phyloP scores from a whole-genome alignment of 1,139 yeast species.

The Blastobotrys buckinghamii region DNA sequence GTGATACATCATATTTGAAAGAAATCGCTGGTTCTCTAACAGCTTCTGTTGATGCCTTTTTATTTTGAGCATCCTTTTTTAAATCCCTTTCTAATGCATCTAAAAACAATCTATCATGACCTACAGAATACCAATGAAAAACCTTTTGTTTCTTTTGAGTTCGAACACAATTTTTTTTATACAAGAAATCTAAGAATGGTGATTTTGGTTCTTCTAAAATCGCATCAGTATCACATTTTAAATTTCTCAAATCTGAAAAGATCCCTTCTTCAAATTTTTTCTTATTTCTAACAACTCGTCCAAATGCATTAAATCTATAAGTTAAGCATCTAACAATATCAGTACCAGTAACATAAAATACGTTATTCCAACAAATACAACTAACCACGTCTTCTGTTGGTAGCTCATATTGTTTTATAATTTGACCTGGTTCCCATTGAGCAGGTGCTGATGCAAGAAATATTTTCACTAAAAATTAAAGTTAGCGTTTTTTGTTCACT shows the following conservation, averaged over 20 bases:
- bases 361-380: constrained; percentile 88
- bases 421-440: constrained; percentile 86
- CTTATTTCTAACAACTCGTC: constrained; percentile 74
- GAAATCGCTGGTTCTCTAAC: constrained; percentile 40
- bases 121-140: constrained; percentile 94
- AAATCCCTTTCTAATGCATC: constrained; percentile 93
- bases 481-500: neutral
- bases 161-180: constrained; percentile 79
- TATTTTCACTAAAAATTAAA: constrained; percentile 40
- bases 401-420: constrained; percentile 75
- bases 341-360: constrained; percentile 90
- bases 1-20: constrained; percentile 33
- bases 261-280: constrained; percentile 97
- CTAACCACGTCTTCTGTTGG: constrained; percentile 87
- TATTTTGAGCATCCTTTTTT: constrained; percentile 54
- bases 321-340: constrained; percentile 91
- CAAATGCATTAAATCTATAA: constrained; percentile 85
- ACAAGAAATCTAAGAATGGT: constrained; percentile 74
- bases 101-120: constrained; percentile 86
- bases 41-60: constrained; percentile 36
- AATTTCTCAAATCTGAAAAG: constrained; percentile 80
- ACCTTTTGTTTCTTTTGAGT: constrained; percentile 97
- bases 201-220: constrained; percentile 85
- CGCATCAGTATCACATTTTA: constrained; percentile 87
- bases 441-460: constrained; percentile 92